Conservation (phyloP, 352 stramenopile genomes). For the Phytopythium sindhum region DNA sequence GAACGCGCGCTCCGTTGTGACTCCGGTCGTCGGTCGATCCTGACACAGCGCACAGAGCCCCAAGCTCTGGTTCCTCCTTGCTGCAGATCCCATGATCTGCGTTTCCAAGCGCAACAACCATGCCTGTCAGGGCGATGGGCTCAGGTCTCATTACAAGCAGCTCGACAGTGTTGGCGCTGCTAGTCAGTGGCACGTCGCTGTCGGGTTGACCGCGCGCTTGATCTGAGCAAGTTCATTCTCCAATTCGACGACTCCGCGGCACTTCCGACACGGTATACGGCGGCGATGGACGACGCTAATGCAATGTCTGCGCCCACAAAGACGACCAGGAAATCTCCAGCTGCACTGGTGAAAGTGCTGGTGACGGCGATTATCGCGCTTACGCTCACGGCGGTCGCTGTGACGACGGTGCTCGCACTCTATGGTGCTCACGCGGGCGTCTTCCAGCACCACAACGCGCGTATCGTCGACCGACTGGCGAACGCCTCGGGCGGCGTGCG, state of each 20-base stretch:
- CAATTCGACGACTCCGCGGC: neutral
- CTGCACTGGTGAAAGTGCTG: neutral
- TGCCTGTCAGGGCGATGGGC: neutral
- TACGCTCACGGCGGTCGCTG: neutral
- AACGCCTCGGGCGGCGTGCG: neutral
- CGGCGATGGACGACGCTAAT: neutral
- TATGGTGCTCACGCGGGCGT: constrained; percentile 2
- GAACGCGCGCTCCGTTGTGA: neutral
- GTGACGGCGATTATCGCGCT: neutral
- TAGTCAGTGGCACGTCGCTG: neutral
- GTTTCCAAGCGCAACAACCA: neutral
- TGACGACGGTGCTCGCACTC: neutral
- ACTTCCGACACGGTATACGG: neutral
- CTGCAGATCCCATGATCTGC: neutral
- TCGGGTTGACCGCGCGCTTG: neutral
- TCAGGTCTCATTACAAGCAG: no score
- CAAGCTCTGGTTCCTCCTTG: neutral
- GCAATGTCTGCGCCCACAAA: neutral
- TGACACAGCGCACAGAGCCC: neutral
- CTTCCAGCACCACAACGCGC: constrained; percentile 8
- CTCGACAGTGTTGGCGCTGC: neutral
- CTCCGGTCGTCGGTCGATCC: neutral
- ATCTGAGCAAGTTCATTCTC: neutral
- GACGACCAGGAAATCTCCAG: neutral
- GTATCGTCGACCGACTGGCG: constrained; percentile 4